These are phyloP conservation scores for Sicyos baderoa DNA, from an alignment of 306 rosid genomes.

Conservation along the genomic window DNA sequence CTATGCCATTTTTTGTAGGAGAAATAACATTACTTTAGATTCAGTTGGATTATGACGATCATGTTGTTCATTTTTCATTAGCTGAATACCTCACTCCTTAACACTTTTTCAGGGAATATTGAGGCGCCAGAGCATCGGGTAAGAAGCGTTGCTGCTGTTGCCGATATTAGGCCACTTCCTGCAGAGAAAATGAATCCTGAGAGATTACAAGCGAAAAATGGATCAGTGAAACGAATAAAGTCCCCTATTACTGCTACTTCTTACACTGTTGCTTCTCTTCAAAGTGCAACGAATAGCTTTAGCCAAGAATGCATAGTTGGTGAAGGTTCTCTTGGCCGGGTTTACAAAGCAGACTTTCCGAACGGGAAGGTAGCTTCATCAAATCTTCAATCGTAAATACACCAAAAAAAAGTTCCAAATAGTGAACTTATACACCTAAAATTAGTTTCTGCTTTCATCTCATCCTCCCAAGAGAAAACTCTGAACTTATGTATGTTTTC, in stretches of 20 bases:
- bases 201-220: constrained; percentile 56
- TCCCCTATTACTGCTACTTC: constrained; percentile 91
- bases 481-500: neutral
- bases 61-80: neutral
- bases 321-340: constrained; percentile 99
- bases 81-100: neutral
- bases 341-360: constrained; percentile 77
- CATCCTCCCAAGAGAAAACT: too few species aligned
- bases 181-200: constrained; percentile 56
- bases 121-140: constrained; percentile 75
- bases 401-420: too few species aligned
- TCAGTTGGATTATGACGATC: neutral
- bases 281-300: constrained; percentile 91
- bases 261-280: constrained; percentile 80
- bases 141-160: constrained; percentile 42
- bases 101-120: constrained; percentile 43
- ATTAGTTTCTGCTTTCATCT: too few species aligned
- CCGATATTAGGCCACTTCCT: constrained; percentile 78
- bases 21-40: neutral
- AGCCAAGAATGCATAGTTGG: constrained; percentile 86
- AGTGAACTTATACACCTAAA: too few species aligned
- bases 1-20: constrained; percentile 13
- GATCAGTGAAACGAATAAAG: constrained; percentile 65
- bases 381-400: too few species aligned
- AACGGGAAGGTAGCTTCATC: constrained; percentile 64